phyloP scores from a whole-genome alignment of 2,329 filamentous ascomycete species.

The Ophiostoma himal-ulmi region DNA sequence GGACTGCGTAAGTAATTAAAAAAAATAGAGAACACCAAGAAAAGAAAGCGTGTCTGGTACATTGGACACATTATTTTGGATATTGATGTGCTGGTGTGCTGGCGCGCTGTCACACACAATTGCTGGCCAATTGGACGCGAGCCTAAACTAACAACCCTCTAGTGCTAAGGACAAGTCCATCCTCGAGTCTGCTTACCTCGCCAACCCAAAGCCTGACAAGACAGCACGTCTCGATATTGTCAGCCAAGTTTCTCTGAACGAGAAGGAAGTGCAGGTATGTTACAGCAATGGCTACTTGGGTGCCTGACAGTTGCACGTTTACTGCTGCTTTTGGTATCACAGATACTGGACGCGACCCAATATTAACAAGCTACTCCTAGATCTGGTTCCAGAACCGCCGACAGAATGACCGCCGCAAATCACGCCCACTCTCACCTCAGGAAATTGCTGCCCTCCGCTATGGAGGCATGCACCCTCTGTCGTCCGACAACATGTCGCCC shows the following conservation, averaged over 20 bases:
- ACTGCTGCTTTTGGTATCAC: neutral
- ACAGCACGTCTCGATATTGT: constrained; percentile 78
- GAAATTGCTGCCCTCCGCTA: constrained; percentile 61
- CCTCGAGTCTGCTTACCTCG: constrained; percentile 77
- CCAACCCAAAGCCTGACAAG: constrained; percentile 89
- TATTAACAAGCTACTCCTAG: constrained; percentile 40
- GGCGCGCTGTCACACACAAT: neutral
- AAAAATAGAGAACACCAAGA: neutral
- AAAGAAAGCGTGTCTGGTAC: constrained; percentile 12
- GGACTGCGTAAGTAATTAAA: constrained; percentile 50
- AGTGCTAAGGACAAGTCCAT: constrained; percentile 85
- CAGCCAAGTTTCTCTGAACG: constrained; percentile 76
- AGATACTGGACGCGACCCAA: neutral
- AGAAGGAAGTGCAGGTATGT: constrained; percentile 93
- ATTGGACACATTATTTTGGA: neutral
- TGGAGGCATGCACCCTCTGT: constrained; percentile 48
- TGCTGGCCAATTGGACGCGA: neutral
- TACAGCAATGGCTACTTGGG: neutral
- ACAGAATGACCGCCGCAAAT: constrained; percentile 87
- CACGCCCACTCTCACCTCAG: constrained; percentile 71
- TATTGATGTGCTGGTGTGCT: neutral
- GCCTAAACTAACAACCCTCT: constrained; percentile 17
- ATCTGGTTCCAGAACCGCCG: constrained; percentile 94
- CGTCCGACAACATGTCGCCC: constrained; percentile 39
- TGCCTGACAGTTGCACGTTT: neutral